Conservation (phyloP, 225 moss, liverwort and hornwort species). For the Asterella californica region DNA sequence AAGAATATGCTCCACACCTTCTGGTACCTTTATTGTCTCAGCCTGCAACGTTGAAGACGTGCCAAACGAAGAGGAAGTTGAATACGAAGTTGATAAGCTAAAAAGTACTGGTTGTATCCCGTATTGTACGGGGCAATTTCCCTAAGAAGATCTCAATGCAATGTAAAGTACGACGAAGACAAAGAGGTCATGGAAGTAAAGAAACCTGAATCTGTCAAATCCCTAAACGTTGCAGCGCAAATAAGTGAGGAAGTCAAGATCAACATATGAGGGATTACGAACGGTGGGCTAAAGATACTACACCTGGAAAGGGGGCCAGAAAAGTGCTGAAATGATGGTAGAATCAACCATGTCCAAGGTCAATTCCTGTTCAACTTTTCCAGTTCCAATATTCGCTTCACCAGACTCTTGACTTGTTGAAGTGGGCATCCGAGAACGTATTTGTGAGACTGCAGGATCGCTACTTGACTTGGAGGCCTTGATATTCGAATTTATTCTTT, state of each 20-base stretch:
- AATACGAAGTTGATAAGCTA: neutral
- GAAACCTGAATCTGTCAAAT: neutral
- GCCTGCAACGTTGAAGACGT: conserved; percentile 42
- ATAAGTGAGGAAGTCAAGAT: neutral
- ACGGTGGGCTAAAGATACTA: neutral
- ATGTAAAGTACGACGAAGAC: neutral
- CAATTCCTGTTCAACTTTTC: conserved; percentile 48
- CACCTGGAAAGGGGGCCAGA: conserved; percentile 99
- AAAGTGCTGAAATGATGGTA: conserved; percentile 88
- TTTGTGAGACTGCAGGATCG: conserved; percentile 31
- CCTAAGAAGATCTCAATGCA: neutral
- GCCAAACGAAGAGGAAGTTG: neutral
- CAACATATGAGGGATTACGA: neutral
- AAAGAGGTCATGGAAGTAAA: neutral
- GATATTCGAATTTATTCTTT: conserved; percentile 91
- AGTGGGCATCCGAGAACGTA: conserved; percentile 13
- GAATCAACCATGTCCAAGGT: conserved; percentile 85
- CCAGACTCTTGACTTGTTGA: conserved; percentile 10
- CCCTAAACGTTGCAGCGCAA: neutral
- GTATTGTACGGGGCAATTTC: too few relatives aligned
- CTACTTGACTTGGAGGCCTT: conserved; percentile 59
- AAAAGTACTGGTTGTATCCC: neutral
- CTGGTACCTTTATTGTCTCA: conserved; percentile 82
- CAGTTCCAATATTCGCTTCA: neutral
- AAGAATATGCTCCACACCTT: conserved; percentile 70